Evolutionary conservation across 169 alveolate species (phyloP).

Genomic region (Besnoitia besnoiti): DNA sequence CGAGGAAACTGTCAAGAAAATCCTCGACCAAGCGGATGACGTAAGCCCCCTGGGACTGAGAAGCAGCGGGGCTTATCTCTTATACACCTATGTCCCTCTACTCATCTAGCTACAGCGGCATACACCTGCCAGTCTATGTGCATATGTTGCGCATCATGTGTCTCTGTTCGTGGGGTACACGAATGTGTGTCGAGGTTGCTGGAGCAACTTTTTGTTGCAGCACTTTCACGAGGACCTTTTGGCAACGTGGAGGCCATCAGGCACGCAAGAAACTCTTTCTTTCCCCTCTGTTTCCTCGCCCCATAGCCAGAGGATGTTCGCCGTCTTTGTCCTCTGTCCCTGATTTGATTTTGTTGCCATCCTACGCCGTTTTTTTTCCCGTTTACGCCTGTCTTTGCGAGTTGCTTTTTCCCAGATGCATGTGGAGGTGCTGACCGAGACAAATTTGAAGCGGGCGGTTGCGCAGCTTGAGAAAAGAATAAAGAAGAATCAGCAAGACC

Average conservation of each 20-base stretch:
- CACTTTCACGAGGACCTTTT: no score
- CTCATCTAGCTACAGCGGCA: no score
- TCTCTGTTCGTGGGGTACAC: background rate
- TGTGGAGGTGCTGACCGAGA: conserved; percentile 53
- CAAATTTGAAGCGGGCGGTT: conserved; percentile 49
- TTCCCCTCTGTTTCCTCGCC: background rate
- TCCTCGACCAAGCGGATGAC: conserved; percentile 63
- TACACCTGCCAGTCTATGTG: no score
- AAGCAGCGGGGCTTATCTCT: background rate
- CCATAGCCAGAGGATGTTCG: background rate
- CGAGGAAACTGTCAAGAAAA: conserved; percentile 21
- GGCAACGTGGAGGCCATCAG: background rate
- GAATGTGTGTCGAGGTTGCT: no score
- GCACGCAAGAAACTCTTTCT: background rate
- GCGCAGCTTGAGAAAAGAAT: conserved; percentile 63
- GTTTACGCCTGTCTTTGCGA: background rate
- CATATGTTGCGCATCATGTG: background rate
- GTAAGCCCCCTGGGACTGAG: background rate
- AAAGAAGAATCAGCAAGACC: conserved; percentile 56
- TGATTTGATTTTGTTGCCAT: background rate
- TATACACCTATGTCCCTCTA: no score
- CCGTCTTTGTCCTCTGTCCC: background rate
- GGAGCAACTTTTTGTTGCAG: no score
- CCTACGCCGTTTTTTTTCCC: background rate
- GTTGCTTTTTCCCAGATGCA: conserved; percentile 26